Evolutionary conservation across 148 eudicot genomes (phyloP), one percentile per base, ranked within the genome.

Genomic region (Vaccinium myrtillus): DNA sequence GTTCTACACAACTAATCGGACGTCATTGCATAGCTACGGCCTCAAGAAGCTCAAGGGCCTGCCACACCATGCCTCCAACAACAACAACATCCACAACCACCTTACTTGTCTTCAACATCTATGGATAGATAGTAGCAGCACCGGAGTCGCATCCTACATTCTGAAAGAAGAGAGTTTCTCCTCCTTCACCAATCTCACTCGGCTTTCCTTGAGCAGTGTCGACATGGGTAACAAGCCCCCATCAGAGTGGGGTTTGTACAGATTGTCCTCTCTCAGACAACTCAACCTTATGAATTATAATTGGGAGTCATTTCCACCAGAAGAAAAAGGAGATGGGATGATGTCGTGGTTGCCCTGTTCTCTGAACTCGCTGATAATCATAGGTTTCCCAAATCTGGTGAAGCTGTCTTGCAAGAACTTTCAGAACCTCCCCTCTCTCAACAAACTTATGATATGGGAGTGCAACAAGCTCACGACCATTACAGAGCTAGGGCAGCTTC

Each of bases 11-110:
- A n/a, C 27, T 25, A 61, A 61, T 21, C 27, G n/a, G 13, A 61
- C 11, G 69, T 0, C 8, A 21, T 61, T 61, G 69, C 0, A 0
- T 3, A 3, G n/a, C 69, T 0, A 0, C 0, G 12, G 25, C 27
- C 1, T 11, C 69, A n/a, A 61, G 69, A 61, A 61, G 23, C 27
- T 61, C 27, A 8, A 21, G 69, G 12, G 27, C 69, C 69, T 7
- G 69, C 13, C 69, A 61, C 27, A 61, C n/a, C 27, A 61, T 21
- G 67, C 67, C 11, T 61, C 8, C 67, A 21, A 61, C 12, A n/a
- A 61, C 25, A 39, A 1, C 36, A 32, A 3, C 43, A 39, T 39
- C 43, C 43, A 43, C 69, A n/a, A 61, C 12, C 2, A 61, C 25
- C 69, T 61, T 25, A 59, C 69, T n/a, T n/a, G 25, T 61, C 69